These are phyloP conservation scores for Penicillium sumatraense DNA, from an alignment of 2,329 filamentous ascomycete genomes.

Conservation along the genomic window DNA sequence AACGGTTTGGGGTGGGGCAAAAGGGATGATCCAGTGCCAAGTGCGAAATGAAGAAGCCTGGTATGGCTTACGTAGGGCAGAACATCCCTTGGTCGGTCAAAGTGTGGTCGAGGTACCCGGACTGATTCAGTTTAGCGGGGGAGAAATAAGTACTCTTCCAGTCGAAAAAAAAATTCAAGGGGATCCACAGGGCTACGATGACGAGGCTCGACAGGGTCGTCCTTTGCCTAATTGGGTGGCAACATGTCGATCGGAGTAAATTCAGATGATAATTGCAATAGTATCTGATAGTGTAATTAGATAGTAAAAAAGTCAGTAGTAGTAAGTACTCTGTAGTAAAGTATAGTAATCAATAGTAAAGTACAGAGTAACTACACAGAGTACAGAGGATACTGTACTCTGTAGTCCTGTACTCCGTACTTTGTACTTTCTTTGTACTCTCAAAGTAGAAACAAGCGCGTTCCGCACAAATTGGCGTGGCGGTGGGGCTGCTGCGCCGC, in stretches of 20 bases:
- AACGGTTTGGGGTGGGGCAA: not conserved
- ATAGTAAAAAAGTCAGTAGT: too few species aligned
- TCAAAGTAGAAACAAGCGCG: conserved; percentile 30
- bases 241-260: too few species aligned
- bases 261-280: too few species aligned
- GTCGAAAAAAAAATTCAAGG: not conserved
- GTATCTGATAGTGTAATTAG: too few species aligned
- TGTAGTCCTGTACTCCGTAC: not conserved
- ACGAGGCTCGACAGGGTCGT: conserved; percentile 11
- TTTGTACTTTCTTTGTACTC: too few species aligned
- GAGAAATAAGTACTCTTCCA: not conserved
- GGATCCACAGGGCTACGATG: conserved; percentile 18
- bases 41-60: conserved; percentile 20
- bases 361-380: too few species aligned
- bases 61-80: not conserved
- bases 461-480: conserved; percentile 21
- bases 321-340: too few species aligned
- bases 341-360: too few species aligned
- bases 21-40: conserved; percentile 10
- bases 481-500: conserved; percentile 10
- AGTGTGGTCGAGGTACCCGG: not conserved
- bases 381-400: too few species aligned
- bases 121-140: not conserved
- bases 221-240: conserved; percentile 1
- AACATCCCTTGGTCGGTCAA: not conserved